phyloP scores from a whole-genome alignment of 169 alveolate species.

The Babesia ovis region DNA sequence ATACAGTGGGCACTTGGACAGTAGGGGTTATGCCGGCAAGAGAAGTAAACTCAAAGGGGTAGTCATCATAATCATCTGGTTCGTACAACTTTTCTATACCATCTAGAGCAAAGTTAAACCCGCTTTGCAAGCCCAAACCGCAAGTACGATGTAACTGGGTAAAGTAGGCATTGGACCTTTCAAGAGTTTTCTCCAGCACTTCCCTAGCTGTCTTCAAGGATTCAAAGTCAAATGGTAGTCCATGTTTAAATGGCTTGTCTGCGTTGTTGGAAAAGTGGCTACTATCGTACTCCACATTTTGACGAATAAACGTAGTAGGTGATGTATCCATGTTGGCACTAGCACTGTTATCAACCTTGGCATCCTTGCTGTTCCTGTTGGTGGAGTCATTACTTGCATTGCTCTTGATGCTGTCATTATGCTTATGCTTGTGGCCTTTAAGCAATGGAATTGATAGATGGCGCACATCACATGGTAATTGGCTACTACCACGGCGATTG shows the following conservation, averaged over 20 bases:
- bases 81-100: background rate
- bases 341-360: too few relatives aligned
- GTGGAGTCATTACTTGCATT: too few relatives aligned
- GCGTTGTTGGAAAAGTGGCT: constrained; percentile 9
- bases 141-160: background rate
- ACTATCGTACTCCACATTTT: background rate
- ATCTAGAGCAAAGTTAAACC: constrained; percentile 4
- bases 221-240: constrained; percentile 5
- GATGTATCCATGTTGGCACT: background rate
- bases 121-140: background rate
- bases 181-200: constrained; percentile 6
- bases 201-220: constrained; percentile 14
- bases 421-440: background rate
- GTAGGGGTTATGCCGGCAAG: background rate
- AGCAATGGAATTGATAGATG: constrained; percentile 3
- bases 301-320: background rate
- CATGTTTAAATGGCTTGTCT: background rate
- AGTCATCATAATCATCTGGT: background rate
- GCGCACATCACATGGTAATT: constrained; percentile 11
- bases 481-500: constrained; percentile 19
- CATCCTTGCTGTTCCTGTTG: background rate
- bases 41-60: constrained; percentile 26
- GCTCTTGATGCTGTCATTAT: background rate
- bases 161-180: constrained; percentile 11
- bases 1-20: background rate